These are phyloP conservation scores for Geoglossum glabrum DNA, from an alignment of 495 filamentous ascomycete species.

Conservation along the genomic window DNA sequence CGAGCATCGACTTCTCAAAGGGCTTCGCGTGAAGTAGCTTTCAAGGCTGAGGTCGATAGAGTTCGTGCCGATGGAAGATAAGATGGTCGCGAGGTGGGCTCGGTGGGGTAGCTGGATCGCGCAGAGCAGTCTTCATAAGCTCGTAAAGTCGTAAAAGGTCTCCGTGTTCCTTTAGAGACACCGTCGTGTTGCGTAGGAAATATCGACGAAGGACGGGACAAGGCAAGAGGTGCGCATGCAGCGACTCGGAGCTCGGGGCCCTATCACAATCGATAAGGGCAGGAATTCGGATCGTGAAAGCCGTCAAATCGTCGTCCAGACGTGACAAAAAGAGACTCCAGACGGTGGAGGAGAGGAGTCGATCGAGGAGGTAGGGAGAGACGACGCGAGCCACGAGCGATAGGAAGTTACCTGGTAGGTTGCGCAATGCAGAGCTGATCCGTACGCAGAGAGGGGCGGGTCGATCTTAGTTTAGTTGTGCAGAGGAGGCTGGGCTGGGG, in stretches of 20 bases:
- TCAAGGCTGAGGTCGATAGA: not conserved
- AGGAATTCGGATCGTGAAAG: not conserved
- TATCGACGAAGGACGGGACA: not conserved
- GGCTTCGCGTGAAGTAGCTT: not conserved
- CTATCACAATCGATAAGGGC: not conserved
- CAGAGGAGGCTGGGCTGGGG: not conserved
- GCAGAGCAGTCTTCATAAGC: not conserved
- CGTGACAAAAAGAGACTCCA: not conserved
- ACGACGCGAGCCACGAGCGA: not conserved
- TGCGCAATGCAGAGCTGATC: slow-evolving; percentile 3
- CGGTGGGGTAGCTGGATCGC: not conserved
- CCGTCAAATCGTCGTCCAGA: not conserved
- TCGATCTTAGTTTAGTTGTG: not conserved
- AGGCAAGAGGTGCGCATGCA: not conserved
- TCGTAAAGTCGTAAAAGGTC: not conserved
- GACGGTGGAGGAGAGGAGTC: slow-evolving; percentile 5
- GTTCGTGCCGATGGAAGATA: not conserved
- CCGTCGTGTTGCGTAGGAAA: not conserved
- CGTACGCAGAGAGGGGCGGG: not conserved
- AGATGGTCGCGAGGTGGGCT: not conserved
- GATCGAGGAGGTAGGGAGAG: not conserved
- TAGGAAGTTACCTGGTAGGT: not conserved
- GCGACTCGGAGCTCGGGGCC: not conserved
- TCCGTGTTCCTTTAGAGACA: not conserved
- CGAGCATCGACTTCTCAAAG: not conserved